These are phyloP conservation scores for Acephala macrosclerotiorum DNA, from an alignment of 2,329 filamentous ascomycete genomes.

Conservation along the genomic window DNA sequence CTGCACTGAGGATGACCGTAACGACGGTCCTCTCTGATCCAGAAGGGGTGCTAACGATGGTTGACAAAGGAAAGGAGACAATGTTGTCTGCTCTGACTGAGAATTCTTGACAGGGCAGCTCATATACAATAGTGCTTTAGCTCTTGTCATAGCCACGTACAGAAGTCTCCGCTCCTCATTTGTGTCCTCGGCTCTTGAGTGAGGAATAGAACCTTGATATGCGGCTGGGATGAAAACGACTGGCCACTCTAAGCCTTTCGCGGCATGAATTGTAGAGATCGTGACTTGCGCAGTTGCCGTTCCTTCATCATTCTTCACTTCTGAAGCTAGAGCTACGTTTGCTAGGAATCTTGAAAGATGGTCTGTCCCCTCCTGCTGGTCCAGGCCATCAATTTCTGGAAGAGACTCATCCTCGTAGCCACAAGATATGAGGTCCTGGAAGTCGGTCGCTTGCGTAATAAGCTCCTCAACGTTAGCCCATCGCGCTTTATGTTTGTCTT, in stretches of 20 bases:
- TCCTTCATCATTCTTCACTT: slow-evolving; percentile 70
- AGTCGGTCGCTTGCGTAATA: slow-evolving; percentile 79
- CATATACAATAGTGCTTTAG: slow-evolving; percentile 84
- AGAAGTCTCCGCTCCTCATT: slow-evolving; percentile 89
- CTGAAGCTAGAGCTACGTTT: slow-evolving; percentile 86
- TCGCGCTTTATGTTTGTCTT: slow-evolving; percentile 77
- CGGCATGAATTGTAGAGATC: slow-evolving; percentile 94
- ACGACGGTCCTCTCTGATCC: slow-evolving; percentile 71
- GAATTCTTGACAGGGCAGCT: slow-evolving; percentile 78
- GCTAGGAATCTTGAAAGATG: slow-evolving; percentile 81
- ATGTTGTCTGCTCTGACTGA: slow-evolving; percentile 64
- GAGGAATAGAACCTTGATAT: slow-evolving; percentile 90
- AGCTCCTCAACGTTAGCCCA: slow-evolving; percentile 93
- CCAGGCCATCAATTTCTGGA: slow-evolving; percentile 73
- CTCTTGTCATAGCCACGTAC: slow-evolving; percentile 97
- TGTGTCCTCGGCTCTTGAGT: slow-evolving; percentile 82
- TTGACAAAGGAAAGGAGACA: slow-evolving; percentile 76
- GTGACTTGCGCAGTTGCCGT: slow-evolving; percentile 73
- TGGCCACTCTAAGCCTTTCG: slow-evolving; percentile 96
- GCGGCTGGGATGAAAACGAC: slow-evolving; percentile 91
- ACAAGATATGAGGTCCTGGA: slow-evolving; percentile 49
- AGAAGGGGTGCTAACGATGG: slow-evolving; percentile 59
- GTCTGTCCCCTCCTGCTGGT: slow-evolving; percentile 71
- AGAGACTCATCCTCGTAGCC: slow-evolving; percentile 60
- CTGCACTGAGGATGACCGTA: slow-evolving; percentile 67